Conservation (phyloP, 495 filamentous ascomycete species). For the Annulohypoxylon moriforme region DNA sequence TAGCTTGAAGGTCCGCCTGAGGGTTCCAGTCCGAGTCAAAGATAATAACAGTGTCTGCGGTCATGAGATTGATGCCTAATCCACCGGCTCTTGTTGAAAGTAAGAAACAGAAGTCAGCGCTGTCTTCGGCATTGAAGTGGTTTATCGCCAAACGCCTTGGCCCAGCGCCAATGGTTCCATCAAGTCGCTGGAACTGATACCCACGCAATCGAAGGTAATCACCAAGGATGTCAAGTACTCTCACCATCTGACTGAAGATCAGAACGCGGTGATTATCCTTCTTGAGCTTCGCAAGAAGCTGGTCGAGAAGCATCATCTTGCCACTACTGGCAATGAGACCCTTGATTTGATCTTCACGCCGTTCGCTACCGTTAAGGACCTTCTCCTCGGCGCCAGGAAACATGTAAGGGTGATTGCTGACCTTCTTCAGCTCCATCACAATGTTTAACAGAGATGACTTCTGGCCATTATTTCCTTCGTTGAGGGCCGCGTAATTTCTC, state of each 20-base stretch:
- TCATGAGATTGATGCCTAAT: conserved; percentile 98
- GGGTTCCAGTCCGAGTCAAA: conserved; percentile 99
- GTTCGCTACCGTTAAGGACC: conserved; percentile 77
- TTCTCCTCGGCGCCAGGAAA: conserved; percentile 92
- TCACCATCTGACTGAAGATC: conserved; percentile 99
- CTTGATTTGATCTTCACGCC: conserved; percentile 88
- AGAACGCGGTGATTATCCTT: conserved; percentile 92
- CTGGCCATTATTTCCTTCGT: conserved; percentile 84
- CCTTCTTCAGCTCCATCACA: conserved; percentile 99
- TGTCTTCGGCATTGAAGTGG: conserved; percentile 95
- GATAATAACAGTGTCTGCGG: conserved; percentile 95
- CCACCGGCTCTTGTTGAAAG: conserved; percentile 95
- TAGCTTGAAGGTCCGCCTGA: conserved; percentile 96
- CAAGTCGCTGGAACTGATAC: conserved; percentile 91
- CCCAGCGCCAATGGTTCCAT: conserved; percentile 90
- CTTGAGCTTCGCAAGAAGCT: conserved; percentile 88
- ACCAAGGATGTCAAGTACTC: conserved; percentile 94
- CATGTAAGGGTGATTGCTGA: conserved; percentile 98
- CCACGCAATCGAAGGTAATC: conserved; percentile 92
- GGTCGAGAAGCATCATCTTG: conserved; percentile 99
- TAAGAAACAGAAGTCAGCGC: conserved; percentile 95
- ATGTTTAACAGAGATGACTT: conserved; percentile 98
- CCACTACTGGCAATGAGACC: conserved; percentile 94
- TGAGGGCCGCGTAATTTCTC: conserved; percentile 93
- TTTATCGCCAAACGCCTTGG: conserved; percentile 92